A percentile compares a stretch with the other conserved stretches of the same genome.
Evolutionary conservation across 306 rosid genomes (phyloP).

Genomic region (Trifolium dubium): DNA sequence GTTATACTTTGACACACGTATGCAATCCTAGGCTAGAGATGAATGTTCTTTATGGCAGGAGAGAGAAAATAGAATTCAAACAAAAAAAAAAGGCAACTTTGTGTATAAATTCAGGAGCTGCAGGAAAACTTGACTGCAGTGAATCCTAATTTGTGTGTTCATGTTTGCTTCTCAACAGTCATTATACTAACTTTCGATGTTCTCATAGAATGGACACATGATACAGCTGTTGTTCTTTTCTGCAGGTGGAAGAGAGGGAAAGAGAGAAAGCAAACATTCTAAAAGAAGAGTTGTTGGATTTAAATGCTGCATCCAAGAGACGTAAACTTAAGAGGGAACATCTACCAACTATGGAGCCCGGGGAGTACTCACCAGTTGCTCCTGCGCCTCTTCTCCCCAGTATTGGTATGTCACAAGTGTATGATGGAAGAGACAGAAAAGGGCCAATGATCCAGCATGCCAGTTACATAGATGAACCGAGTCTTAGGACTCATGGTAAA

Average conservation of each 20-base stretch:
- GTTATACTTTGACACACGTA: not conserved
- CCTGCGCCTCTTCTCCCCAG: slow-evolving; percentile 67
- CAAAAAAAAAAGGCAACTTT: too few relatives aligned
- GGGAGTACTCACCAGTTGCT: slow-evolving; percentile 91
- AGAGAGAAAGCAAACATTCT: slow-evolving; percentile 77
- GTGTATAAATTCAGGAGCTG: too few relatives aligned
- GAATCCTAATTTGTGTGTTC: not conserved
- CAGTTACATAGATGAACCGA: slow-evolving; percentile 78
- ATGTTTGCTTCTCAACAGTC: not conserved
- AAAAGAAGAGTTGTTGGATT: slow-evolving; percentile 78
- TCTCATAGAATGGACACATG: slow-evolving; percentile 10
- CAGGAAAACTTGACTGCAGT: too few relatives aligned
- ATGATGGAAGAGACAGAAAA: slow-evolving; percentile 93
- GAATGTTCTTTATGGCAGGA: too few relatives aligned
- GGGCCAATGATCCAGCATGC: slow-evolving; percentile 70
- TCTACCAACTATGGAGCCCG: slow-evolving; percentile 71
- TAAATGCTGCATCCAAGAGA: slow-evolving; percentile 78
- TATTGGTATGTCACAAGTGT: slow-evolving; percentile 64
- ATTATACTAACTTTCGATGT: slow-evolving; percentile 6
- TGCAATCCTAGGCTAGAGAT: not conserved
- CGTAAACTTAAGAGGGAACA: slow-evolving; percentile 96
- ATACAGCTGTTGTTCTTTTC: slow-evolving; percentile 2
- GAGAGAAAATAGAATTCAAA: too few relatives aligned
- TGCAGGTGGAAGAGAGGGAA: slow-evolving; percentile 77
- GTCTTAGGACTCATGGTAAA: slow-evolving; percentile 80